Percentiles rank a stretch among this genome's conserved stretches.
Conservation (phyloP, 176 grass and related monocot species). For the Urochloa ruziziensis region DNA sequence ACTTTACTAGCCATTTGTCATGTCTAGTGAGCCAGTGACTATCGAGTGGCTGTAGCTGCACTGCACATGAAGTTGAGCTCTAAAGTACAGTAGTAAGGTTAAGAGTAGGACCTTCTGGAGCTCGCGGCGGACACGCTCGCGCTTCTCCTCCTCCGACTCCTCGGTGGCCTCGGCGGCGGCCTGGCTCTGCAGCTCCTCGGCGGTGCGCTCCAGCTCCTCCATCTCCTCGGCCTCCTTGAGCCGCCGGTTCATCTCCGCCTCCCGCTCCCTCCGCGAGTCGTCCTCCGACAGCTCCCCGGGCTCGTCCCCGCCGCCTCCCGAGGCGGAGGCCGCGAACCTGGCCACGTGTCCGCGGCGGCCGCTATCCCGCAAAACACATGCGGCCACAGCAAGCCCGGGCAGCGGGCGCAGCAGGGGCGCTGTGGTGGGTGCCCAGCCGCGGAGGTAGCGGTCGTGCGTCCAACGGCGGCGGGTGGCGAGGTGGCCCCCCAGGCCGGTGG, state of each 20-base stretch:
- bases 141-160: conserved; percentile 94
- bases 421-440: conserved; percentile 31
- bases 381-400: background rate
- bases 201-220: conserved; percentile 86
- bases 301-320: conserved; percentile 34
- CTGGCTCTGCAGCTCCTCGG: conserved; percentile 72
- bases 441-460: conserved; percentile 16
- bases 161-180: conserved; percentile 45
- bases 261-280: conserved; percentile 35
- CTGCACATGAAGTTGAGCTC: background rate
- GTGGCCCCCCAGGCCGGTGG: conserved; percentile 35
- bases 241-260: conserved; percentile 58
- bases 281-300: conserved; percentile 25
- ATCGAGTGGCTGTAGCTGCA: background rate
- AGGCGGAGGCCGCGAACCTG: conserved; percentile 41
- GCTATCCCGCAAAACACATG: background rate
- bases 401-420: conserved; percentile 6
- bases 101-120: conserved; percentile 64
- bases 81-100: background rate
- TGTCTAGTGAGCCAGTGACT: background rate
- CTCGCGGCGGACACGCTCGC: conserved; percentile 83
- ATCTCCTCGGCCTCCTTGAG: conserved; percentile 89
- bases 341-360: background rate
- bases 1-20: background rate
- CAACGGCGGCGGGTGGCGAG: background rate